Conservation (phyloP, 768 basidiomycete genomes). For the Pholiota microspora region DNA sequence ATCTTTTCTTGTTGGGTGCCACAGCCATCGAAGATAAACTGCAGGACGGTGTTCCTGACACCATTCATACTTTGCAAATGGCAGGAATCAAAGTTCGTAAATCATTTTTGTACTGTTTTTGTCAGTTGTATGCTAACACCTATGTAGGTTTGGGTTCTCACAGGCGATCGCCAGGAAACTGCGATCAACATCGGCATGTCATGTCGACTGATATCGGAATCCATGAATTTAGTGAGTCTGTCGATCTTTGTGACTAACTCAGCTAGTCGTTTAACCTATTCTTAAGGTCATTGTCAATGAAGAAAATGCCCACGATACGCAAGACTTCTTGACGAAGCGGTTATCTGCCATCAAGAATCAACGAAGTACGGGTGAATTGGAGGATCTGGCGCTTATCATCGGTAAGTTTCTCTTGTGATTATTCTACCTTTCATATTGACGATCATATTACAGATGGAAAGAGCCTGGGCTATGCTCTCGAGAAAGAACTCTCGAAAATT, state of each 20-base stretch:
- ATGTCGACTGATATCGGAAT: slow-evolving; percentile 94
- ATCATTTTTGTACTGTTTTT: slow-evolving; percentile 4
- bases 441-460: slow-evolving; percentile 72
- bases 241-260: neutral
- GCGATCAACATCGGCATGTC: slow-evolving; percentile 99
- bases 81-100: slow-evolving; percentile 96
- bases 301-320: slow-evolving; percentile 74
- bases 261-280: neutral
- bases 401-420: slow-evolving; percentile 45
- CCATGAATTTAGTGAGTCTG: slow-evolving; percentile 89
- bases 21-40: slow-evolving; percentile 99
- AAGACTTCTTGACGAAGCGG: slow-evolving; percentile 85
- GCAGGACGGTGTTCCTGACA: slow-evolving; percentile 97
- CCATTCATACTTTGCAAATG: slow-evolving; percentile 96
- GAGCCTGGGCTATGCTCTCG: slow-evolving; percentile 87
- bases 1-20: slow-evolving; percentile 89
- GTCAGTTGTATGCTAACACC: slow-evolving; percentile 1
- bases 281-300: slow-evolving; percentile 92
- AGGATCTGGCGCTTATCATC: slow-evolving; percentile 93
- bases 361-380: slow-evolving; percentile 84
- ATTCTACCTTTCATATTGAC: slow-evolving; percentile 2
- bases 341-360: slow-evolving; percentile 93
- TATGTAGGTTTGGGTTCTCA: slow-evolving; percentile 89
- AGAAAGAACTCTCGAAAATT: slow-evolving; percentile 85
- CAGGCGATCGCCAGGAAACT: slow-evolving; percentile 97